Percentiles rank a stretch among this genome's conserved stretches.
These are phyloP conservation scores for Pseudocercospora fijiensis DNA, from an alignment of 2,329 filamentous ascomycete genomes.

Conservation along the genomic window DNA sequence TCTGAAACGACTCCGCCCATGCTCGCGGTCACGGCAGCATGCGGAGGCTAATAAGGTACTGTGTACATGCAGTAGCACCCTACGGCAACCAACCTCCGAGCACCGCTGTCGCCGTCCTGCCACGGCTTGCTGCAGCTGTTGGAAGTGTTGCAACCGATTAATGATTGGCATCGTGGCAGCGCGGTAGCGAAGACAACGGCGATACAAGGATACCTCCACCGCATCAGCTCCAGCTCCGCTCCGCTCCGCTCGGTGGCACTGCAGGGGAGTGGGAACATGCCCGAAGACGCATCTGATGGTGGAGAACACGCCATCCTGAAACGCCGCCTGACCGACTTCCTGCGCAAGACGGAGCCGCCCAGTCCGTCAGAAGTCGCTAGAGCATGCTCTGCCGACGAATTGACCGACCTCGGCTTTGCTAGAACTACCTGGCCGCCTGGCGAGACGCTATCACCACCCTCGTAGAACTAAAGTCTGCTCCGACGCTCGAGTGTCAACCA, in stretches of 20 bases:
- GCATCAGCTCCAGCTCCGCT: too few species aligned
- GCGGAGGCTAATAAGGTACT: neutral
- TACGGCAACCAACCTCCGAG: conserved; percentile 1
- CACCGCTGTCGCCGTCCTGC: conserved; percentile 1
- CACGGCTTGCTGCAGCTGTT: conserved; percentile 13
- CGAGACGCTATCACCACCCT: conserved; percentile 51
- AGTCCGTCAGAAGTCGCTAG: conserved; percentile 55
- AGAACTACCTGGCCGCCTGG: too few species aligned
- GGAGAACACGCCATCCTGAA: conserved; percentile 20
- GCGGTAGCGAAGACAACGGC: conserved; percentile 13
- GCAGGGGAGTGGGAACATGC: conserved; percentile 2
- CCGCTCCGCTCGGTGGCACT: neutral
- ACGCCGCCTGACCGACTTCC: conserved; percentile 27
- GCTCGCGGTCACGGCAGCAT: neutral
- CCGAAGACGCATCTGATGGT: conserved; percentile 10
- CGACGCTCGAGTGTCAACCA: too few species aligned
- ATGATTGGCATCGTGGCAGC: conserved; percentile 9
- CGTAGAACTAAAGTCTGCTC: too few species aligned
- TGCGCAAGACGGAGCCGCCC: conserved; percentile 38
- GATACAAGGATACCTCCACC: too few species aligned
- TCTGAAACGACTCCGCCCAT: conserved; percentile 11
- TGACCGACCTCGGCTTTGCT: conserved; percentile 35
- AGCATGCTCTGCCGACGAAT: conserved; percentile 44
- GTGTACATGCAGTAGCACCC: conserved; percentile 9
- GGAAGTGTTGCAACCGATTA: conserved; percentile 7